Evolutionary conservation across 345 rosid species (phyloP).

Genomic region (Populus tremula): DNA sequence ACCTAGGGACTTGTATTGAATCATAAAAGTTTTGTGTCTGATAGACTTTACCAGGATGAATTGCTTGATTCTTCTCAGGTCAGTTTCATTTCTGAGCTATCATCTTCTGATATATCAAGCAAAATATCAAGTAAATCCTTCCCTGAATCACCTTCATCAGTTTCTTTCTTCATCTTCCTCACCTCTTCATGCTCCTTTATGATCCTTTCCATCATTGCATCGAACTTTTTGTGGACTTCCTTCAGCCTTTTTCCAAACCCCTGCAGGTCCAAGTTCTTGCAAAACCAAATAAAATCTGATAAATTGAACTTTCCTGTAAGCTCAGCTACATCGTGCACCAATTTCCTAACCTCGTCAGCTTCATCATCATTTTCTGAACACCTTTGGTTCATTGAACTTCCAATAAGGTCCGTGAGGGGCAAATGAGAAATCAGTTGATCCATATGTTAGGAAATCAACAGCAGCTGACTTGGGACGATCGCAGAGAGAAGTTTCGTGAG

Average conservation of each 20-base stretch:
- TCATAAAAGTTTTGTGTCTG: background rate
- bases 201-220: conserved; percentile 37
- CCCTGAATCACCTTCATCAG: conserved; percentile 7
- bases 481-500: conserved; percentile 48
- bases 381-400: conserved; percentile 53
- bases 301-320: conserved; percentile 48
- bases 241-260: conserved; percentile 41
- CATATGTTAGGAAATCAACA: conserved; percentile 51
- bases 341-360: conserved; percentile 39
- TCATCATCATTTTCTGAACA: conserved; percentile 39
- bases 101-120: conserved; percentile 43
- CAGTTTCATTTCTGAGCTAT: conserved; percentile 40
- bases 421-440: conserved; percentile 50
- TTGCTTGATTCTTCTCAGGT: conserved; percentile 53
- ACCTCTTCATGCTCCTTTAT: conserved; percentile 46
- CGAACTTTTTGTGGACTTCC: conserved; percentile 35
- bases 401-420: conserved; percentile 57
- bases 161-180: conserved; percentile 27
- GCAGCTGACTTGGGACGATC: conserved; percentile 35
- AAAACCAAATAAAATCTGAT: conserved; percentile 53
- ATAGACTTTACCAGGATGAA: conserved; percentile 43
- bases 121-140: conserved; percentile 50
- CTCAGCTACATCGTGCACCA: conserved; percentile 37
- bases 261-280: conserved; percentile 53
- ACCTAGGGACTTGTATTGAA: background rate